Conservation (phyloP, 495 filamentous ascomycete genomes). For the Chaetomium tenue region DNA sequence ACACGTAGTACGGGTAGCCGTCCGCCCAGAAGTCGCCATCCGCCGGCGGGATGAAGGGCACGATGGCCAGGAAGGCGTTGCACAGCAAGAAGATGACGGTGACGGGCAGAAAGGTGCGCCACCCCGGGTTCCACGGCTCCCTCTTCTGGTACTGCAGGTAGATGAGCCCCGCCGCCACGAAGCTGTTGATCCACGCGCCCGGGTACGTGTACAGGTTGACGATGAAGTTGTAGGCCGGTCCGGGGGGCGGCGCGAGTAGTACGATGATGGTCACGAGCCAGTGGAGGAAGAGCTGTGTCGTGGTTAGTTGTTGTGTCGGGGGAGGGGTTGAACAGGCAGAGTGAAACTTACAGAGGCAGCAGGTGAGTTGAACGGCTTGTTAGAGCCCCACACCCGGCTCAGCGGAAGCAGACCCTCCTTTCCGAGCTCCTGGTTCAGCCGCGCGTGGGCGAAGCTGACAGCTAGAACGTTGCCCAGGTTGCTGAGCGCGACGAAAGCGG, state of each 20-base stretch:
- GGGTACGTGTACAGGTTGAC: conserved; percentile 55
- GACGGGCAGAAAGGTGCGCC: conserved; percentile 46
- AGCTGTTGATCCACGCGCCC: conserved; percentile 52
- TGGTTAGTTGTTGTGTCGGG: conserved; percentile 20
- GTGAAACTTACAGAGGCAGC: conserved; percentile 42
- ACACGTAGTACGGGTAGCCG: conserved; percentile 52
- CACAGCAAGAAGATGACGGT: conserved; percentile 45
- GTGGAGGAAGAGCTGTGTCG: conserved; percentile 45
- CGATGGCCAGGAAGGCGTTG: conserved; percentile 51
- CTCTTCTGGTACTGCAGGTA: conserved; percentile 44
- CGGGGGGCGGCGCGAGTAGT: conserved; percentile 50
- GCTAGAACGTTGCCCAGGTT: conserved; percentile 60
- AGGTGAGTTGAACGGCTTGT: conserved; percentile 37
- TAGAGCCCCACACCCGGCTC: conserved; percentile 49
- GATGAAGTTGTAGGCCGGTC: conserved; percentile 47
- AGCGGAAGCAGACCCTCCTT: conserved; percentile 65
- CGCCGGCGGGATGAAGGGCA: conserved; percentile 53
- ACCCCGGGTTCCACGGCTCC: conserved; percentile 48
- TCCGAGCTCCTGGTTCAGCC: conserved; percentile 68
- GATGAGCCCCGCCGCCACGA: conserved; percentile 51
- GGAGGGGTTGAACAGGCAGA: too few species aligned
- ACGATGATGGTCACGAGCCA: conserved; percentile 52
- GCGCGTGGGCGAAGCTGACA: conserved; percentile 52
- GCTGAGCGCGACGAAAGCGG: conserved; percentile 60
- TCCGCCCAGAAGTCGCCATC: conserved; percentile 51